A percentile compares a stretch with the other conserved stretches of the same genome.
phyloP scores from a whole-genome alignment of 371 early-diverging fungal species.

The Nosema muscidifuracis region DNA sequence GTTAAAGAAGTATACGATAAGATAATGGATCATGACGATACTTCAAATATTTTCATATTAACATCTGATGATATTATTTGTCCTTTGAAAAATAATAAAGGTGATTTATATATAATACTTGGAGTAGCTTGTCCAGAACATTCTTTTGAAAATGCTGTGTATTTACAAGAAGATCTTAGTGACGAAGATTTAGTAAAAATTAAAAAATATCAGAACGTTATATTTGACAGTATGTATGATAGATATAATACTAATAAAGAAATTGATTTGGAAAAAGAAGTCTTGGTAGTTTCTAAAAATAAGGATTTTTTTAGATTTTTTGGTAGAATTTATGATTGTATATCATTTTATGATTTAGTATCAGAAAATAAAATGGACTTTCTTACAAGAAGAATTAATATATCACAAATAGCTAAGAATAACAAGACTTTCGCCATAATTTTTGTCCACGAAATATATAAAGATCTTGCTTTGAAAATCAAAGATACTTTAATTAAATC shows the following conservation, averaged over 20 bases:
- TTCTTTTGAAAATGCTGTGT: slow-evolving; percentile 10
- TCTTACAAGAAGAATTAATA: slow-evolving; percentile 19
- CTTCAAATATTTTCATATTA: slow-evolving; percentile 9
- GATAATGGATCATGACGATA: background rate
- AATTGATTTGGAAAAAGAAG: background rate
- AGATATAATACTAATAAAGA: background rate
- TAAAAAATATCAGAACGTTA: background rate
- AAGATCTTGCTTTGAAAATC: slow-evolving; percentile 28
- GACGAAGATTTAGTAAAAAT: slow-evolving; percentile 1
- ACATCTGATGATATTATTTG: slow-evolving; percentile 19
- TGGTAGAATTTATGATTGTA: background rate
- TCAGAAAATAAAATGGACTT: slow-evolving; percentile 23
- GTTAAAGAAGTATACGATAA: slow-evolving; percentile 18
- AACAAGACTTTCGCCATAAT: slow-evolving; percentile 46
- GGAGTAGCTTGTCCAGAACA: slow-evolving; percentile 21
- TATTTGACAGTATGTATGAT: slow-evolving; percentile 2
- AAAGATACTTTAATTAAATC: slow-evolving; percentile 6
- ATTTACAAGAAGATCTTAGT: background rate
- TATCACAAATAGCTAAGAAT: slow-evolving; percentile 17
- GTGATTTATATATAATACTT: slow-evolving; percentile 6
- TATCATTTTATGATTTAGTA: slow-evolving; percentile 11
- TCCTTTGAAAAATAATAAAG: slow-evolving; percentile 1
- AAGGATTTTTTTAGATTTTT: slow-evolving; percentile 14
- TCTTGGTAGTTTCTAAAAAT: slow-evolving; percentile 19
- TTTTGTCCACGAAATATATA: slow-evolving; percentile 36